Conservation (phyloP, 768 basidiomycete genomes). For the Lactarius psammicola region DNA sequence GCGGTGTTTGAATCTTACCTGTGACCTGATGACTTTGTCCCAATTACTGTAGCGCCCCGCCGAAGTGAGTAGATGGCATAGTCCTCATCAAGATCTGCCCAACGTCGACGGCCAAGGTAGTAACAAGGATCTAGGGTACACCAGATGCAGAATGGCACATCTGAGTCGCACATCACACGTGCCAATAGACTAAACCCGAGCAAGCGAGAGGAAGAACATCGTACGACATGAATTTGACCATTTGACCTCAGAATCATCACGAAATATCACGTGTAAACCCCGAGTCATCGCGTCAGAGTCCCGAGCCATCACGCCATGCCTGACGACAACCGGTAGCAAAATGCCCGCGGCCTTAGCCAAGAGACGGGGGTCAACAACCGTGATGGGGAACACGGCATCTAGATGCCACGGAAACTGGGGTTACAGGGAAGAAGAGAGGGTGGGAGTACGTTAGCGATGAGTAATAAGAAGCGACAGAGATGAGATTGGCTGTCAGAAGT, state of each 20-base stretch:
- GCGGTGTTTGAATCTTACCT: no score
- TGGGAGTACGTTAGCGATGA: not conserved
- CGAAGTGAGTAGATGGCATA: not conserved
- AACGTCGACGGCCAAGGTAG: not conserved
- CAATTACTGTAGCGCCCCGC: not conserved
- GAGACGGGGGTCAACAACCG: not conserved
- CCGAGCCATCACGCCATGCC: constrained; percentile 28
- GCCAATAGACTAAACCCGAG: not conserved
- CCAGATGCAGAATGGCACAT: not conserved
- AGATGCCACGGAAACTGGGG: not conserved
- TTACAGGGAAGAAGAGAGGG: not conserved
- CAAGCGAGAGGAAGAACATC: not conserved
- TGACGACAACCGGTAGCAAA: not conserved
- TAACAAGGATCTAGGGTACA: not conserved
- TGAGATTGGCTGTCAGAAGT: not conserved
- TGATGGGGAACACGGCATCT: not conserved
- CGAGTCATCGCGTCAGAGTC: constrained; percentile 24
- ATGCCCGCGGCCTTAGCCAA: not conserved
- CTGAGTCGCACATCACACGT: not conserved
- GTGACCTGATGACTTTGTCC: not conserved
- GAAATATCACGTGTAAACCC: constrained; percentile 21
- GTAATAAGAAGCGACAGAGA: not conserved
- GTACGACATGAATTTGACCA: not conserved
- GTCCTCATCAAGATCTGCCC: not conserved
- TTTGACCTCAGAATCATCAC: not conserved